A percentile compares a stretch with the other conserved stretches of the same genome.
Evolutionary conservation across 805 yeast genomes (phyloP).

Genomic region (Metschnikowia chrysomelidarum): DNA sequence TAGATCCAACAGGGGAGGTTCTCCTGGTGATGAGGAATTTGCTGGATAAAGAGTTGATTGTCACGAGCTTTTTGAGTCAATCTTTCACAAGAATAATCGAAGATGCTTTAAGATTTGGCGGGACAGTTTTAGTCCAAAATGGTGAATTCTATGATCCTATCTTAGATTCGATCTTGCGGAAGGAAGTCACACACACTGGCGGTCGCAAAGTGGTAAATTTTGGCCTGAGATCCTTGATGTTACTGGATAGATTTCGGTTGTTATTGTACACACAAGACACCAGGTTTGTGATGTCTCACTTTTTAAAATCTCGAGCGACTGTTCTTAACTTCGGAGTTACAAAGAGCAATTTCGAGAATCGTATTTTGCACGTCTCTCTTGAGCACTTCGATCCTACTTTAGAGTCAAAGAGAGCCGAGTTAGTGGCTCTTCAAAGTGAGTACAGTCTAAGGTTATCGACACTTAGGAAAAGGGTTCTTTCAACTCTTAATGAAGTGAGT

Average conservation of each 20-base stretch:
- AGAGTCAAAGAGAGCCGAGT: conserved; percentile 52
- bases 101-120: conserved; percentile 83
- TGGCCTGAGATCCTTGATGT: conserved; percentile 65
- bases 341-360: conserved; percentile 58
- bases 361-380: conserved; percentile 58
- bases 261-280: conserved; percentile 63
- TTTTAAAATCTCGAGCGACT: conserved; percentile 60
- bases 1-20: conserved; percentile 60
- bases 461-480: conserved; percentile 60
- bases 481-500: conserved; percentile 52
- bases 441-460: conserved; percentile 51
- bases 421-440: conserved; percentile 56
- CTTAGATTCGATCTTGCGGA: conserved; percentile 56
- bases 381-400: conserved; percentile 61
- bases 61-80: conserved; percentile 71
- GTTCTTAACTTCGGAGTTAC: conserved; percentile 74
- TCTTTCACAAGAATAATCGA: conserved; percentile 69
- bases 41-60: conserved; percentile 34
- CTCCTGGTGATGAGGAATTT: conserved; percentile 37
- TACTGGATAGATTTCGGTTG: conserved; percentile 60
- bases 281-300: conserved; percentile 44
- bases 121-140: conserved; percentile 66
- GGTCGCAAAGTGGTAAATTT: conserved; percentile 63
- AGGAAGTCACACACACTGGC: conserved; percentile 63
- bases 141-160: conserved; percentile 82